Base-by-base conservation (phyloP, 495 filamentous ascomycete genomes). In the Parathielavia hyrcaniae region DNA sequence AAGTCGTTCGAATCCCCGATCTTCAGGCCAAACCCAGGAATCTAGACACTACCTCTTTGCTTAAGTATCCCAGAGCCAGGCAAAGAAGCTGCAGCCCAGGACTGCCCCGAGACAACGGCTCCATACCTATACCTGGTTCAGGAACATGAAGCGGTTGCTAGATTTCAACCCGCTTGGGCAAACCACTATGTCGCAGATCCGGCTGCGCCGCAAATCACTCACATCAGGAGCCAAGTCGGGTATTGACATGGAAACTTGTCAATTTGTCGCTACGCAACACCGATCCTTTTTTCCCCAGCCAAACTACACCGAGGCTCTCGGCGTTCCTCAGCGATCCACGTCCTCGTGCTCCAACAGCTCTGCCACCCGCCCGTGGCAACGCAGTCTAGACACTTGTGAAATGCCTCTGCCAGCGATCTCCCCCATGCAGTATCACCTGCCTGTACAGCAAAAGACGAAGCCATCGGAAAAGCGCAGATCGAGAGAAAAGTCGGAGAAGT, bases 251-350 rank as follows among this genome's bases (percentile, higher is more conserved):
- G 73, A 77, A 75, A 73, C 68, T 71, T 73, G 69, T 77, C 73
- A 76, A 77, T 80, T 78, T 77, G 63, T 75, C 62, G 76, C 75
- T 72, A 75, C 76, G 71, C 70, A 75, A 76, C 77, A 75, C 71
- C 71, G 69, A 65, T 71, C 62, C 68, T 59, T 64, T 56, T 63
- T 68, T n/a, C n/a, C 59, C 62, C 69, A 55, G 38, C 47, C 52
- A 68, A 30, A 71, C 76, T 73, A 72, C 76, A 69, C 61, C 66
- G 59, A 71, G 73, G 73, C 72, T 76, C 76, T 77, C 49, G 79
- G 74, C 77, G 77, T 74, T 80, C 76, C 77, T 73, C 75, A 74
- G 75, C 71, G 62, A 70, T 76, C 78, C 79, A 80, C 77, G 72
- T 78, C 77, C 74, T 82, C 77, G 72, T 75, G 76, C 72, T 65